phyloP scores from a whole-genome alignment of 1,284 basidiomycete genomes.

The Irpex sp. region DNA sequence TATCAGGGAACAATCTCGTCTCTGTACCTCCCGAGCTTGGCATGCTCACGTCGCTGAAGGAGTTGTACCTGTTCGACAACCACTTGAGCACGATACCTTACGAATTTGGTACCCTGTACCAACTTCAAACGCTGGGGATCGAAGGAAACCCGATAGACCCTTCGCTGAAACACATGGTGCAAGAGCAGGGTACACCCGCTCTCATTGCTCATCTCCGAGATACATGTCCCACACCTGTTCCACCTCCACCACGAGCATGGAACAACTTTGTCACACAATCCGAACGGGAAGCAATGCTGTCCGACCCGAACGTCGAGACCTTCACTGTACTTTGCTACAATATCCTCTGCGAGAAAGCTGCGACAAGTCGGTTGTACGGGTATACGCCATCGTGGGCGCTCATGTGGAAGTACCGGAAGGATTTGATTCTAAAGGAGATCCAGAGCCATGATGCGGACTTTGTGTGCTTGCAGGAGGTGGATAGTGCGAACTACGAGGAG shows the following conservation, averaged over 20 bases:
- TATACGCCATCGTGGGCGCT: slow-evolving; percentile 98
- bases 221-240: slow-evolving; percentile 76
- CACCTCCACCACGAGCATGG: slow-evolving; percentile 87
- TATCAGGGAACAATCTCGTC: slow-evolving; percentile 86
- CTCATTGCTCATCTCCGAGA: slow-evolving; percentile 90
- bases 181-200: slow-evolving; percentile 90
- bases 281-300: slow-evolving; percentile 56
- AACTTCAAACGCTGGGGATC: slow-evolving; percentile 90
- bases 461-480: slow-evolving; percentile 93
- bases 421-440: slow-evolving; percentile 87
- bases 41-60: slow-evolving; percentile 87
- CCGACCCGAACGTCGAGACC: slow-evolving; percentile 61
- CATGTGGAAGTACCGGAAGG: slow-evolving; percentile 92
- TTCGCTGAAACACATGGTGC: slow-evolving; percentile 75
- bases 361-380: slow-evolving; percentile 89
- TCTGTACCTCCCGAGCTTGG: slow-evolving; percentile 87
- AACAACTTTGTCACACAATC: slow-evolving; percentile 68
- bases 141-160: slow-evolving; percentile 94
- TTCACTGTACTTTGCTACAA: slow-evolving; percentile 92
- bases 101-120: slow-evolving; percentile 89
- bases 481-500: slow-evolving; percentile 91
- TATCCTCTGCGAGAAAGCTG: slow-evolving; percentile 91
- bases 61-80: slow-evolving; percentile 96
- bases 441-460: slow-evolving; percentile 86
- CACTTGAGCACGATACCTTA: slow-evolving; percentile 80